Evolutionary conservation across 352 stramenopile genomes (phyloP), one percentile per base, ranked within the genome.

Genomic region (Phytophthora hibernalis): DNA sequence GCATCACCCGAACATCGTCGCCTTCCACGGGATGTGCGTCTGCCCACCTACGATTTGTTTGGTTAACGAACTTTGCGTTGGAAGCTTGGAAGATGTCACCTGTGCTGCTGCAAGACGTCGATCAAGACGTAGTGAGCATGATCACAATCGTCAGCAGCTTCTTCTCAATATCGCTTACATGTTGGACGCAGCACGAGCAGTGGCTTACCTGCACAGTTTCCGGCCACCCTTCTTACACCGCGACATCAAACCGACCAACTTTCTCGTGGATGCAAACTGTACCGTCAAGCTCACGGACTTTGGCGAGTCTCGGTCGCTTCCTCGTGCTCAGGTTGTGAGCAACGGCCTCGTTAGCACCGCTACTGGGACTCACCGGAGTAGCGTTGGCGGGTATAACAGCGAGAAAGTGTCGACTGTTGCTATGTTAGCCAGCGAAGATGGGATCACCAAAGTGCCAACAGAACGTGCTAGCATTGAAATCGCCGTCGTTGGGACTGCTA

Each of bases 151-250:
- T 0, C 75, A 90, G 56, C 83, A 87, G 54, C 40, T 89, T 20
- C 74, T 92, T 20, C 60, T 86, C 61, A 80, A 88, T 33, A 40
- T 91, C 48, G 77, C 69, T 3, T 82, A 83, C 59, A 89, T 91
- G 71, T 51, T 89, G n/a, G 83, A 90, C 28, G 84, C 84, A 6
- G 79, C 85, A 1, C 76, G 86, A 15, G 76, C 83, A 8, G 78
- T 93, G 0, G 83, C 83, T 1, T 93, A 93, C 47, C 65, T 93
- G 42, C 86, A 94, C 70, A 91, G 80, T 65, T 92, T 92, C 60
- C 74, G 73, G 0, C 84, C 83, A 15, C 68, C 82, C 5, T 92
- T 95, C 65, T 53, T 95, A 12, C 85, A 93, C 37, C 83, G 85
- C 5, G 85, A 93, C 59, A 90, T 95, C 60, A 92, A 92, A 28